Base-by-base conservation (phyloP, 805 yeast genomes). In the Saccharomycopsis sp. region DNA sequence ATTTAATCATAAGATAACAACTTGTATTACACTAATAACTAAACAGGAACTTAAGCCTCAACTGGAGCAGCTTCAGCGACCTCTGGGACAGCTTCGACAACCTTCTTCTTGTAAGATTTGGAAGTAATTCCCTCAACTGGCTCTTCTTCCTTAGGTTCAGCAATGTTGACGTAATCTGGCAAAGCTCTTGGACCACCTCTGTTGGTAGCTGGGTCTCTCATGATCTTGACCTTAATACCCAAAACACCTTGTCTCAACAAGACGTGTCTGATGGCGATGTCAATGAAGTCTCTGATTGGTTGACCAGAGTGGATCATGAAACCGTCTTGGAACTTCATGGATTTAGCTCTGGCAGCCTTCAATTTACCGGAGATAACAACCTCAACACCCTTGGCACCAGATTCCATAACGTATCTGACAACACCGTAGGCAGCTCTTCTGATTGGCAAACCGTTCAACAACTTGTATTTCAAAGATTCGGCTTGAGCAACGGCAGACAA, bases 301-400 rank as follows among this genome's bases (percentile, higher is more conserved):
- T 94, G 99, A 89, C 99, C 99, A 74, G 97, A 91, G 94, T 94
- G 99, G 85, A 94, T 94, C 94, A 94, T 89, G 97, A 94, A 94
- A 85, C 99, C 99, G 78, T 92, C 98, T 76, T 94, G 87, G 87
- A 92, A 94, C 83, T 94, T 94, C 96, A 94, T 96, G 74, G 97
- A 86, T 89, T 94, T 94, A 73, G 99, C 99, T 85, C 99, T 91
- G 73, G 98, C 99, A 80, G 97, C 99, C 84, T 97, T 90, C 78
- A 95, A 87, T 83, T 94, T 94, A 87, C 99, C 99, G 70, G 97
- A 91, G 75, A 94, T 89, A 72, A 94, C 98, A 78, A 94, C 99
- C 85, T 94, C 99, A 75, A 95, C 97, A 91, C 99, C 99, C 89
- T 94, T 94, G 76, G 99, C 99, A 81, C 99, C 99, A 67, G 97